These are phyloP conservation scores for Datura wrightii DNA, from an alignment of 257 asterid genomes.

Conservation along the genomic window DNA sequence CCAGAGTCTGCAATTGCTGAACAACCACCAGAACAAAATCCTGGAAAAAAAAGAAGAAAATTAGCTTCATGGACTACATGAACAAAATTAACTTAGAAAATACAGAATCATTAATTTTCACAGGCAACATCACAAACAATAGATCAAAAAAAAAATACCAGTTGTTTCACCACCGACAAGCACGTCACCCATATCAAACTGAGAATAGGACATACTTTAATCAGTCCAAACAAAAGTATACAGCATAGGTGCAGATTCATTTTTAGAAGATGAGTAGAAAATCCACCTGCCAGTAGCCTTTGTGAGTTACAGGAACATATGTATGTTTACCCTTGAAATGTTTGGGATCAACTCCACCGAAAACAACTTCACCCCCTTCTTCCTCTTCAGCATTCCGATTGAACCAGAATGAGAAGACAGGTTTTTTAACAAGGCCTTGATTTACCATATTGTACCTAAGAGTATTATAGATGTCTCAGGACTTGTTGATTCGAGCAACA, in stretches of 20 bases:
- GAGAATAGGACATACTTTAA: conserved; percentile 34
- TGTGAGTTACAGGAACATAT: conserved; percentile 75
- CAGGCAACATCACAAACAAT: conserved; percentile 28
- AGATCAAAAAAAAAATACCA: conserved; percentile 50
- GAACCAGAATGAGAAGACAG: conserved; percentile 87
- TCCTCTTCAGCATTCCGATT: conserved; percentile 64
- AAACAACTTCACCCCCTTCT: conserved; percentile 87
- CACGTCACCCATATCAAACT: conserved; percentile 91
- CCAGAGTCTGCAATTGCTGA: conserved; percentile 97
- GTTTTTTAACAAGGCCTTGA: conserved; percentile 73
- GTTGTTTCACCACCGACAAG: conserved; percentile 74
- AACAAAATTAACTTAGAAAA: neutral
- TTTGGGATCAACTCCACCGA: conserved; percentile 84
- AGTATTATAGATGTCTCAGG: conserved; percentile 10
- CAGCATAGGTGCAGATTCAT: conserved; percentile 14
- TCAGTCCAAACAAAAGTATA: conserved; percentile 18
- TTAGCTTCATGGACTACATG: conserved; percentile 31
- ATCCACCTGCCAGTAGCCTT: conserved; percentile 94
- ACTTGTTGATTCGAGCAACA: neutral
- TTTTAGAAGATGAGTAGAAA: conserved; percentile 10
- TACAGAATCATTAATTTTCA: conserved; percentile 16
- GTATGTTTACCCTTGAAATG: conserved; percentile 87
- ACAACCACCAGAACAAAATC: conserved; percentile 79
- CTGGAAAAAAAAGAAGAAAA: conserved; percentile 42
- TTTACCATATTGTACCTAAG: conserved; percentile 84